A percentile compares a stretch with the other conserved stretches of the same genome.
Conservation (phyloP, 495 filamentous ascomycete genomes). For the Daldinia loculata region DNA sequence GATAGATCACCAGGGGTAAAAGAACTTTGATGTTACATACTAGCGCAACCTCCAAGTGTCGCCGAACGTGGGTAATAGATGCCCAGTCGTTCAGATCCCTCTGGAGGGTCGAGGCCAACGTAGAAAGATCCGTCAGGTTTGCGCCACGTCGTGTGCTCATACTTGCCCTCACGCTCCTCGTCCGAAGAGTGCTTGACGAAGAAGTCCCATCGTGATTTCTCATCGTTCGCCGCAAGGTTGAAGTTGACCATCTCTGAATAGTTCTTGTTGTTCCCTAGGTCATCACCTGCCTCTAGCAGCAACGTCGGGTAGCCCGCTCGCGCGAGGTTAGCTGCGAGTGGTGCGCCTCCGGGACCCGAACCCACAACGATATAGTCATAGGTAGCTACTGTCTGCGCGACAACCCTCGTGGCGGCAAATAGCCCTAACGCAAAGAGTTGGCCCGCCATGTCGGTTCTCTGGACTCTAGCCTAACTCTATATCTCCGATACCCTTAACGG, state of each 20-base stretch:
- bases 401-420: conserved; percentile 41
- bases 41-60: conserved; percentile 59
- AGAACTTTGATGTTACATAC: conserved; percentile 4
- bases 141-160: conserved; percentile 56
- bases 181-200: conserved; percentile 62
- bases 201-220: conserved; percentile 61
- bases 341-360: conserved; percentile 70
- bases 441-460: conserved; percentile 22
- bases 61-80: conserved; percentile 60
- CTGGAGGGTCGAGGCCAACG: conserved; percentile 55
- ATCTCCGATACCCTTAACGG: not conserved
- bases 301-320: conserved; percentile 67
- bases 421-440: conserved; percentile 38
- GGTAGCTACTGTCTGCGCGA: conserved; percentile 35
- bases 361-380: conserved; percentile 77
- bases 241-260: conserved; percentile 53
- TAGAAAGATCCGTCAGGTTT: conserved; percentile 57
- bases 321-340: conserved; percentile 68
- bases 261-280: conserved; percentile 62
- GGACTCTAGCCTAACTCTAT: not conserved
- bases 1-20: not conserved
- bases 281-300: conserved; percentile 70
- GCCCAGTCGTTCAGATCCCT: conserved; percentile 53
- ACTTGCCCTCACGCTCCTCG: conserved; percentile 51
- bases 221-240: conserved; percentile 56